These are phyloP conservation scores for Schizochytrium sp. DNA, from an alignment of 108 stramenopile genomes.

Conservation along the genomic window DNA sequence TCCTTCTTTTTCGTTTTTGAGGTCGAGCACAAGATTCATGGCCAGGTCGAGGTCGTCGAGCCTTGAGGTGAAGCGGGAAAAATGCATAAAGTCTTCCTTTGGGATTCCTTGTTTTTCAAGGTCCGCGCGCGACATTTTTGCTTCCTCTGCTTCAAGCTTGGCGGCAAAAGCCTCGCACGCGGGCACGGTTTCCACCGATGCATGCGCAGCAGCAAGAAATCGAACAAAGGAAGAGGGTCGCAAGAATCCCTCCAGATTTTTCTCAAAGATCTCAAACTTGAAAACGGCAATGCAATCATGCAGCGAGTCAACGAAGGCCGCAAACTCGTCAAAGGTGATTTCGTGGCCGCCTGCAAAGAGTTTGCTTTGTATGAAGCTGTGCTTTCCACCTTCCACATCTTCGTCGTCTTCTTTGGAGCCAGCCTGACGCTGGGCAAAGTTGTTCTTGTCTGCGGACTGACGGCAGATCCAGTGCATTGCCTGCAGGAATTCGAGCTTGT, in stretches of 20 bases:
- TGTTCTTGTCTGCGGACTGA: not conserved
- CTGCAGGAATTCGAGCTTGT: not conserved
- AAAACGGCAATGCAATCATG: not conserved
- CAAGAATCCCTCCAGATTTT: not conserved
- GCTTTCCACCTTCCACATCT: not conserved
- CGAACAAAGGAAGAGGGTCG: not conserved
- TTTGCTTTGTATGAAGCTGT: not conserved
- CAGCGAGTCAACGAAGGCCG: not conserved
- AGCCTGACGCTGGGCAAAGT: not conserved
- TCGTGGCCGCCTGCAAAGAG: not conserved
- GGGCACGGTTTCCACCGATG: not conserved
- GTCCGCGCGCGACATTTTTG: not conserved
- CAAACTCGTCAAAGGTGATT: not conserved
- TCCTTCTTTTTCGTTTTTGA: not conserved
- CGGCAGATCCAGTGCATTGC: not conserved
- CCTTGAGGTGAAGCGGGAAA: not conserved
- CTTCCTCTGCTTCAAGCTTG: not conserved
- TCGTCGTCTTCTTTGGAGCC: not conserved
- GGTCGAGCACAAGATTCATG: not conserved
- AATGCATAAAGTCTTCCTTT: not conserved
- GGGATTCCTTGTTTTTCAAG: not conserved
- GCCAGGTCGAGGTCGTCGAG: not conserved
- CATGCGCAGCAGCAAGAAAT: not conserved
- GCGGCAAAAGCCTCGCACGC: not conserved
- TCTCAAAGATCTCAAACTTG: not conserved